Evolutionary conservation across 2,329 filamentous ascomycete species (phyloP), one percentile per base, ranked within the genome.

Genomic region (Didymella pomorum): DNA sequence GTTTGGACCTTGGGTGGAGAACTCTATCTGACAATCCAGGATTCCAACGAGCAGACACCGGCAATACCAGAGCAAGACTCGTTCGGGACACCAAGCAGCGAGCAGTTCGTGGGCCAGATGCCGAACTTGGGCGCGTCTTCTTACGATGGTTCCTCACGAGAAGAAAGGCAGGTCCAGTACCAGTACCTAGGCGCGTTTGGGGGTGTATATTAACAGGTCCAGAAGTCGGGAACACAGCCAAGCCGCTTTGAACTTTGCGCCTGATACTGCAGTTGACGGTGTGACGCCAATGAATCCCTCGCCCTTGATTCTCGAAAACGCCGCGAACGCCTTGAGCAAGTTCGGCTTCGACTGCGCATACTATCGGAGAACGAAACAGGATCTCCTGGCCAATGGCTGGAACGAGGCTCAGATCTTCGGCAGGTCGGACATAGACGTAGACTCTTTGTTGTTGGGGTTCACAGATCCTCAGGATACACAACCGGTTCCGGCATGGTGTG

Each of bases 331-430:
- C 42, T 45, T 66, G 53, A 69, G 56, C 42, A 76, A 75, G 37
- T 75, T 76, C 51, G 69, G 71, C 11, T 73, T 73, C 47, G 73
- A 76, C 52, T 75, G 71, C 52, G 66, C 67, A 6, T 73, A 72
- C 37, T 76, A 73, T 25, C 65, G 70, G 42, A 66, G 70, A 39
- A 70, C 65, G 11, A 75, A 75, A 56, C 58, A 69, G 53, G 72
- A 75, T 39, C 66, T 75, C 47, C 62, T 76, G 9, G 64, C 65
- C 41, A 73, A 68, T 25, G 73, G 72, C 26, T 76, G 71, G 71
- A 69, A 66, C 35, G 66, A 74, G 48, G 52, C 44, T 25, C 71
- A 75, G 44, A 65, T 76, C 45, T 76, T 75, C 52, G 73, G 73
- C 16, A 61, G 71, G 26, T 66, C 66, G 23, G 73, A 75, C 23